Evolutionary conservation across 2,329 filamentous ascomycete genomes (phyloP), one percentile per base, ranked within the genome.

Genomic region (Trichoderma cornu-damae): DNA sequence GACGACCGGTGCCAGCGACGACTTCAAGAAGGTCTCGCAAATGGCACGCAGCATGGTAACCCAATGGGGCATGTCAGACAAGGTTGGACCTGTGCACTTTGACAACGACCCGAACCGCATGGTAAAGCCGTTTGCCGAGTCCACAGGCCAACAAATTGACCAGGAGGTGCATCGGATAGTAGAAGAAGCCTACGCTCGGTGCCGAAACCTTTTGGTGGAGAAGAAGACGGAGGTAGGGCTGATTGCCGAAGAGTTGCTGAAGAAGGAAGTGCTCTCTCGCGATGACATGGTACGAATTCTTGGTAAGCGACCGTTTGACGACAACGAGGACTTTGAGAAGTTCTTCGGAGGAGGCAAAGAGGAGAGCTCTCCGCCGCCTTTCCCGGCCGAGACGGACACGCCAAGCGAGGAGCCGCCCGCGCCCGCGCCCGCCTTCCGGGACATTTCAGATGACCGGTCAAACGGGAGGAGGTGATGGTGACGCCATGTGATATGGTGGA

Each of bases 21-120:
- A 99, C 71, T 99, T 99, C 82, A 93, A 94, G 75, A 99, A 99
- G 77, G 94, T 97, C 38, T 96, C 94, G 2, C 84, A 86, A 57
- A 93, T 96, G 88, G 95, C 94, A 3, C 95, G 89, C 16, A 87
- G 89, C 61, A 99, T 99, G 94, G 94, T 99, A 28, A 99, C 93
- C n/a, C 90, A 96, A 72, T 99, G 91, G 87, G 94, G 94, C 64
- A 99, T 99, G 94, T 95, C 89, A 38, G 84, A 89, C 64, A 95
- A 96, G 76, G 87, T 99, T 46, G 93, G 93, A 28, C 92, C 92
- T 62, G 80, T 99, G 61, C 89, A 95, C 78, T 99, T 93, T 73
- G 88, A 94, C 66, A 88, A 89, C 69, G 81, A 90, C 67, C 82
- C 88, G 62, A 88, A 89, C 70, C 86, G 89, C 68, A 75, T 96